These are phyloP conservation scores for Astrephomene gubernaculifera DNA, from an alignment of 139 green algal genomes.

Conservation along the genomic window DNA sequence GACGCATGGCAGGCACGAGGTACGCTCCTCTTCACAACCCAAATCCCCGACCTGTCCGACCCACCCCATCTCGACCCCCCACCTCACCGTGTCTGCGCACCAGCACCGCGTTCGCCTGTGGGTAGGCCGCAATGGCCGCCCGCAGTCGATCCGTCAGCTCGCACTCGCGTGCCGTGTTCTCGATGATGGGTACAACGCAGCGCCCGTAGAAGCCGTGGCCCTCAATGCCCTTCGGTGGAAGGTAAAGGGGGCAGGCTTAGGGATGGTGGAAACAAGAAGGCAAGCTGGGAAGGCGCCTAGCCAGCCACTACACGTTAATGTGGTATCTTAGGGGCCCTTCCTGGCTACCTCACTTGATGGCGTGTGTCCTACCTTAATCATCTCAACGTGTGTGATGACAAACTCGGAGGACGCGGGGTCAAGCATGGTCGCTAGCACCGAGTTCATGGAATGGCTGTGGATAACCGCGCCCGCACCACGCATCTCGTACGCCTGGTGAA, in stretches of 20 bases:
- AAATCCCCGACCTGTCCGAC: no score
- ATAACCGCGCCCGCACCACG: slow-evolving; percentile 91
- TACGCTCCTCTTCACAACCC: no score
- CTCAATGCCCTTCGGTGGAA: slow-evolving; percentile 90
- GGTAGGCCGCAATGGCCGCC: slow-evolving; percentile 85
- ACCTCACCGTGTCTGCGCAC: slow-evolving; percentile 76
- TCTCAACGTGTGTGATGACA: slow-evolving; percentile 92
- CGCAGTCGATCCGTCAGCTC: slow-evolving; percentile 95
- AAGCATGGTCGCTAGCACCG: slow-evolving; percentile 92
- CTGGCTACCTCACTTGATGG: no score
- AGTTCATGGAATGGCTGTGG: slow-evolving; percentile 91
- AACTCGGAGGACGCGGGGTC: slow-evolving; percentile 85
- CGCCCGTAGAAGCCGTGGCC: slow-evolving; percentile 91
- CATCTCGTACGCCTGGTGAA: slow-evolving; percentile 88
- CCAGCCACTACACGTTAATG: no score
- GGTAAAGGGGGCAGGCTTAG: no score
- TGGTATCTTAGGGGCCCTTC: no score
- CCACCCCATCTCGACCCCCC: not conserved
- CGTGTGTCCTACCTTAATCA: slow-evolving; percentile 94
- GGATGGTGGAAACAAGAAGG: no score
- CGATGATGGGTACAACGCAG: slow-evolving; percentile 93
- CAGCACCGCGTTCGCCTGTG: slow-evolving; percentile 86
- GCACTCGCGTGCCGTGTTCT: slow-evolving; percentile 97
- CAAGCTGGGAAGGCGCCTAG: no score
- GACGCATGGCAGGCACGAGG: no score